Conservation (phyloP, 176 grass and related monocot species). For the Zizania latifolia region DNA sequence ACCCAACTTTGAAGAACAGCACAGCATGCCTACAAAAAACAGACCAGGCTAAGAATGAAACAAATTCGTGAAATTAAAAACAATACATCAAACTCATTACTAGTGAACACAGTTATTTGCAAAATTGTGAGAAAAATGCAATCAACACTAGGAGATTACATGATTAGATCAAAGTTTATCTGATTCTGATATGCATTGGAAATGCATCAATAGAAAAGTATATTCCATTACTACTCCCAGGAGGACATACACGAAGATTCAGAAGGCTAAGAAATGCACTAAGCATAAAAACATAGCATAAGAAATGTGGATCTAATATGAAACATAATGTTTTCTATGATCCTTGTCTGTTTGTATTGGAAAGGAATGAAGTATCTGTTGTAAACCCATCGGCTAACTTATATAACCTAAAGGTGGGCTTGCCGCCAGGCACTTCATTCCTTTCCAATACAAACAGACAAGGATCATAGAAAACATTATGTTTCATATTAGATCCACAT, state of each 20-base stretch:
- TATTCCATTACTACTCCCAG: not conserved
- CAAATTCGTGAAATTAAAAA: conserved; percentile 19
- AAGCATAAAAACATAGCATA: not conserved
- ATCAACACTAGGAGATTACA: not conserved
- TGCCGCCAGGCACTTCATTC: not conserved
- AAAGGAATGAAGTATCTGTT: not conserved
- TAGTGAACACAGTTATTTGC: not conserved
- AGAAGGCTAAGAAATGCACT: not conserved
- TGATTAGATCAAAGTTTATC: not conserved
- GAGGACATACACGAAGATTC: too few relatives aligned
- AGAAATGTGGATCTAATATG: not conserved
- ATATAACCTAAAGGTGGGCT: not conserved
- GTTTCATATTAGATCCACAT: not conserved
- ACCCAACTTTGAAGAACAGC: conserved; percentile 99
- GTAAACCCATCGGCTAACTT: not conserved
- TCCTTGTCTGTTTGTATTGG: not conserved
- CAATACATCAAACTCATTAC: not conserved
- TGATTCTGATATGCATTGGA: not conserved
- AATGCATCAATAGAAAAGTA: not conserved
- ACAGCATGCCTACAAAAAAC: conserved; percentile 74
- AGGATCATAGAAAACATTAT: not conserved
- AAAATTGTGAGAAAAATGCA: not conserved
- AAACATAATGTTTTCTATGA: not conserved
- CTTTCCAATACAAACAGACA: not conserved
- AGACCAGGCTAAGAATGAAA: conserved; percentile 6